Base-by-base conservation (phyloP, 2,329 filamentous ascomycete genomes). In the Aspergillus carbonarius region DNA sequence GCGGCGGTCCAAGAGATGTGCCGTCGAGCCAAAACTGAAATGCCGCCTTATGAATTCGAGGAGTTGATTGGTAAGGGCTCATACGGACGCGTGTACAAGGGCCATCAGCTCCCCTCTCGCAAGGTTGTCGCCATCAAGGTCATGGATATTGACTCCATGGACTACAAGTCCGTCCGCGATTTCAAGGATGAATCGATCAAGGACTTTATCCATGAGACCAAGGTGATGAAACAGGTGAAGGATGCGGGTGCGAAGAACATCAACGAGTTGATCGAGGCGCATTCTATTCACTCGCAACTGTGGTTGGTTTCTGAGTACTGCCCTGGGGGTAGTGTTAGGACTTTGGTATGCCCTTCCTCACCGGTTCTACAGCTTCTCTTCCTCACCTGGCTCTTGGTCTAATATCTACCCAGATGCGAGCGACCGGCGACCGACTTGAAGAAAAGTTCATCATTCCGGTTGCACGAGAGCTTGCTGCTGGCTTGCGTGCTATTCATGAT, bases 231-330 rank as follows among this genome's bases (percentile, higher is more conserved):
- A 63, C 83, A 87, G 66, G 79, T 87, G 9, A 83, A 85, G 67
- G 85, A 87, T 63, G 82, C 83, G 58, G 83, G 81, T 39, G 85
- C 85, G 2, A 81, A 82, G 62, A 87, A 87, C 59, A 82, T 88
- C 65, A 88, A 88, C 60, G 80, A 84, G 60, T 81, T 88, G 40
- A 84, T 86, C 61, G 85, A 88, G 65, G 85, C 86, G 0, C 82
- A 87, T 46, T 82, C 84, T 3, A 81, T 88, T 20, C 84, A 88
- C 64, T 85, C 84, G 53, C 85, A 88, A 65, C 75, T 88, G 20
- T 88, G 86, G 86, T 82, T 88, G 61, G 81, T 88, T 55, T 86
- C 83, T 70, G 86, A 88, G 69, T 88, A 88, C 68, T 87, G 85
- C 61, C 85, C 85, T 25, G 86, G 86, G 63, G 86, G 86, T 54